A percentile compares a stretch with the other conserved stretches of the same genome.
phyloP scores from a whole-genome alignment of 179 eudicot genomes.

The Actinidia chinensis region DNA sequence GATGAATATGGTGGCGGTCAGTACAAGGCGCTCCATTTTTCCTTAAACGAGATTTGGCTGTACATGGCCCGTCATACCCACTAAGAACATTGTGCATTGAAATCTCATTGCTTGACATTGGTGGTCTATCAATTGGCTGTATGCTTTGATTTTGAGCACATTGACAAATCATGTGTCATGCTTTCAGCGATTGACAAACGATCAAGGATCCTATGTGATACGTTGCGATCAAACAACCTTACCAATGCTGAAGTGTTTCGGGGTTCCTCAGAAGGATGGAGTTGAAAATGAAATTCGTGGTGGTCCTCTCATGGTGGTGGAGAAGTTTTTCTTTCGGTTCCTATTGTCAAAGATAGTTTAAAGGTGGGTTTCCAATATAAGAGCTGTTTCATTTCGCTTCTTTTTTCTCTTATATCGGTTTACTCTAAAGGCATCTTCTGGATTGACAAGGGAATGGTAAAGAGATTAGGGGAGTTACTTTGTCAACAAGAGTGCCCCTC shows the following conservation, averaged over 20 bases:
- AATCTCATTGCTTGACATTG: not conserved
- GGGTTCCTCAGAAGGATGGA: constrained; percentile 86
- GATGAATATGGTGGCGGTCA: too few species aligned
- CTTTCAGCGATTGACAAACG: constrained; percentile 80
- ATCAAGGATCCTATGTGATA: constrained; percentile 89
- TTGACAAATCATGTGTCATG: not conserved
- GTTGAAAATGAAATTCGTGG: constrained; percentile 82
- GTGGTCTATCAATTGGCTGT: not conserved
- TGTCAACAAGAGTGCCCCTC: constrained; percentile 76
- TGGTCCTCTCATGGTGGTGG: constrained; percentile 88
- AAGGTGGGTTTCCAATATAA: constrained; percentile 36
- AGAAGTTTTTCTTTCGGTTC: constrained; percentile 69
- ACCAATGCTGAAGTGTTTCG: constrained; percentile 66
- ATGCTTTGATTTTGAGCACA: not conserved
- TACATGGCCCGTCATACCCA: not conserved
- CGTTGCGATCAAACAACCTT: constrained; percentile 71
- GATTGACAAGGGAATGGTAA: constrained; percentile 90
- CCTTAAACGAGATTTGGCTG: too few species aligned
- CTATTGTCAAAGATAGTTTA: constrained; percentile 60
- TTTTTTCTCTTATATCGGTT: not conserved
- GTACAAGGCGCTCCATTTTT: too few species aligned
- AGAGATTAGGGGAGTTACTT: constrained; percentile 79
- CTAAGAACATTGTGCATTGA: not conserved
- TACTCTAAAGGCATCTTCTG: constrained; percentile 68
- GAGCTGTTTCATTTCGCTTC: not conserved